Evolutionary conservation across 306 rosid species (phyloP), one percentile per base, ranked within the genome.

Genomic region (Vicia faba): DNA sequence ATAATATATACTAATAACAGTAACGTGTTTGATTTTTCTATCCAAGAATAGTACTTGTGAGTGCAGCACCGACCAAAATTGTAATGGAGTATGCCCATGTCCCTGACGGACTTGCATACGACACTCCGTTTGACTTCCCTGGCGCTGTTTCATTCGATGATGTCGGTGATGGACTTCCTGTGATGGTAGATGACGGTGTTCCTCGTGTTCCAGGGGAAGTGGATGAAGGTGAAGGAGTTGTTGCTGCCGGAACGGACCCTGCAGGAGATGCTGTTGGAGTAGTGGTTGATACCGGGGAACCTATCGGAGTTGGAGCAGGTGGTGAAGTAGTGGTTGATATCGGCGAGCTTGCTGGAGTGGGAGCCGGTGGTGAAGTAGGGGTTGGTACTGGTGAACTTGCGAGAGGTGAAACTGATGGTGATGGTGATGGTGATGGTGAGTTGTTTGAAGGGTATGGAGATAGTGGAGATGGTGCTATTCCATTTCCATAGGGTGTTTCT

Each of bases 41-140:
- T 12, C 79, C 60, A 35, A 75, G 51, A 73, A 71, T 33, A 57
- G 60, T 14, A 20, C 28, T 18, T 4, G 61, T 28, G 4, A 87
- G 69, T 39, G 69, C 81, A 54, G 63, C 76, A 48, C 72, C 69
- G 15, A 78, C 68, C 66, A 83, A 8, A 51, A 84, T 18, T 31
- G 80, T 77, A 10, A 75, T 31, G 8, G 62, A 44, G 56, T 72
- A 79, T 29, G 49, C 5, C 70, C 70, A 26, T 44, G 71, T 31
- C 20, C 67, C 55, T 18, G 82, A 39, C 0, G 87, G 82, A 44
- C 69, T 20, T 50, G 69, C 5, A 38, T 66, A 56, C 5, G 67
- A 35, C 4, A 26, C 40, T 2, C 71, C 67, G 25, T 2, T 49
- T 19, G 66, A 25, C 2, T 26, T 4, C 0, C 53, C 18, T 7